Conservation (phyloP, 2,329 filamentous ascomycete genomes). For the Bipolaris bicolor region DNA sequence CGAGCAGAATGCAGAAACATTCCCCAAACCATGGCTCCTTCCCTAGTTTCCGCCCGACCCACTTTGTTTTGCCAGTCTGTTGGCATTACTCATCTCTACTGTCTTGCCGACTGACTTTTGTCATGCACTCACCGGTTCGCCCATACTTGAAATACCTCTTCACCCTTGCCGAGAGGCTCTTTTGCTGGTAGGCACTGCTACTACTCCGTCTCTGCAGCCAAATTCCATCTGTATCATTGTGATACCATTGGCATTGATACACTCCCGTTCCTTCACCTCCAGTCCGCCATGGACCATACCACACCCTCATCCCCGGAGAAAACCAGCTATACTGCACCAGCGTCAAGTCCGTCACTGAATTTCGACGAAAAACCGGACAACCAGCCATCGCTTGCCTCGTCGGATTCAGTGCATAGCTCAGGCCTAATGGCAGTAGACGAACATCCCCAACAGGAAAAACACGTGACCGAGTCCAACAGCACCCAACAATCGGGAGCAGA, state of each 20-base stretch:
- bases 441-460: conserved; percentile 16
- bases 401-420: conserved; percentile 19
- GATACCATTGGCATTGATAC: too few relatives aligned
- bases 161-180: not conserved
- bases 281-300: not conserved
- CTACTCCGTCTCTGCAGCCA: too few relatives aligned
- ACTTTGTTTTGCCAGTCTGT: not conserved
- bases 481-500: conserved; percentile 1
- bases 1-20: not conserved
- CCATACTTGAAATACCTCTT: not conserved
- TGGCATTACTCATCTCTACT: not conserved
- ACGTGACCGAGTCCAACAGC: conserved; percentile 21
- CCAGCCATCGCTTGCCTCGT: conserved; percentile 19
- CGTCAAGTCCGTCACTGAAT: conserved; percentile 1
- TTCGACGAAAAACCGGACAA: conserved; percentile 29
- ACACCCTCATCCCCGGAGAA: too few relatives aligned
- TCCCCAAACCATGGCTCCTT: not conserved
- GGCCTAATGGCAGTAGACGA: conserved; percentile 11
- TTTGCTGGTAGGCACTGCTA: too few relatives aligned
- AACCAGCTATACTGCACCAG: not conserved
- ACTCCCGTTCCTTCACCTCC: too few relatives aligned
- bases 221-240: not conserved
- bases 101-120: not conserved
- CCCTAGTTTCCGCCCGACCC: not conserved
- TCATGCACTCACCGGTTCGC: not conserved